A percentile compares a stretch with the other conserved stretches of the same genome.
Evolutionary conservation across 2,329 filamentous ascomycete species (phyloP).

Genomic region (Lecanoromycetidae sp.): DNA sequence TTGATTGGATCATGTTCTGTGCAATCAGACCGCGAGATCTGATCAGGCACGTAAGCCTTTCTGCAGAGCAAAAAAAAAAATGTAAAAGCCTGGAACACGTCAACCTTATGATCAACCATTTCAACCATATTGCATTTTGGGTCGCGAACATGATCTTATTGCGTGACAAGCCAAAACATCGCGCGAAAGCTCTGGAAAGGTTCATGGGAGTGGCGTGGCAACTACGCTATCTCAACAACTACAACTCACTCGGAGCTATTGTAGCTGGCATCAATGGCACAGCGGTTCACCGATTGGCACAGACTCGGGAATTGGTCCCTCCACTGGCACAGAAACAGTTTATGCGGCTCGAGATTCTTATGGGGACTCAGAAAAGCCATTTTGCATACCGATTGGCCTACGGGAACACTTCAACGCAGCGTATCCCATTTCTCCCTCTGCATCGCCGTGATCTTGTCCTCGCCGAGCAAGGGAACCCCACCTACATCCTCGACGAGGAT

Average conservation of each 20-base stretch:
- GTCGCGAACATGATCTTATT: constrained; percentile 75
- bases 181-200: constrained; percentile 81
- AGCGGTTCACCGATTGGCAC: constrained; percentile 67
- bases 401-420: constrained; percentile 83
- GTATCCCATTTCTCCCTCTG: constrained; percentile 87
- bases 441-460: constrained; percentile 82
- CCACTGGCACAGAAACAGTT: constrained; percentile 67
- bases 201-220: constrained; percentile 83
- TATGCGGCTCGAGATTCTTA: constrained; percentile 75
- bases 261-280: constrained; percentile 85
- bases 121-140: constrained; percentile 75
- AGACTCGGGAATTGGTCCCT: constrained; percentile 66
- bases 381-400: constrained; percentile 94
- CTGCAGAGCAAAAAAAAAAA: constrained; percentile 56
- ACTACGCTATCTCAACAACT: constrained; percentile 79
- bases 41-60: constrained; percentile 76
- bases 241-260: constrained; percentile 89
- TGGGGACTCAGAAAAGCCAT: constrained; percentile 85
- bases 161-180: constrained; percentile 90
- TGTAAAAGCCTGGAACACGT: constrained; percentile 73
- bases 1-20: constrained; percentile 98
- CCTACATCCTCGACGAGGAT: constrained; percentile 55
- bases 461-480: constrained; percentile 83
- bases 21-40: constrained; percentile 88
- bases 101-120: constrained; percentile 87